A percentile compares a stretch with the other conserved stretches of the same genome.
Evolutionary conservation across 2,329 filamentous ascomycete genomes (phyloP).

Genomic region (Aureobasidium sp.): DNA sequence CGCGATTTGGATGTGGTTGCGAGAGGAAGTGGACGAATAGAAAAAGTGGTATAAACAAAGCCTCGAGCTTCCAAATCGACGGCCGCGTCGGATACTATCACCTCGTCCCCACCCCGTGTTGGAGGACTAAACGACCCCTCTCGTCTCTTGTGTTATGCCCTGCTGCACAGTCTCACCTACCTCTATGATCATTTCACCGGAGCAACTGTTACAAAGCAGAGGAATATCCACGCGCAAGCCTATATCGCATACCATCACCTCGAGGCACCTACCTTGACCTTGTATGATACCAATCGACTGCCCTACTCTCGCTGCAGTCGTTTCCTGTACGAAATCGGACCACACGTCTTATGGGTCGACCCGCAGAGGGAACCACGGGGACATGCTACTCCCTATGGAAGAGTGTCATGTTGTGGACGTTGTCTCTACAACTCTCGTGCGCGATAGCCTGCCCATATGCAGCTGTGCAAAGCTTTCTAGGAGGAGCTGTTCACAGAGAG

Average conservation of each 20-base stretch:
- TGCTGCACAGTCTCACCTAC: neutral
- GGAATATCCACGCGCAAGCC: neutral
- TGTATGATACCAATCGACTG: neutral
- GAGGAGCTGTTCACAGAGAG: too few species aligned
- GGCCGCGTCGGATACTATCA: neutral
- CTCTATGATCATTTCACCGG: neutral
- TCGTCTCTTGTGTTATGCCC: neutral
- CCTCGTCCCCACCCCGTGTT: neutral
- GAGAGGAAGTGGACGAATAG: neutral
- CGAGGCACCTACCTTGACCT: neutral
- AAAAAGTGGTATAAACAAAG: neutral
- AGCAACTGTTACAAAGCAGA: neutral
- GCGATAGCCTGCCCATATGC: too few species aligned
- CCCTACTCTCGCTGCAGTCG: neutral
- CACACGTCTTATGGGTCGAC: neutral
- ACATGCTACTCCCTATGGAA: neutral
- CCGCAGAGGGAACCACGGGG: neutral
- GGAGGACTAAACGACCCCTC: neutral
- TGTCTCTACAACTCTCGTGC: too few species aligned
- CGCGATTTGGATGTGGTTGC: neutral
- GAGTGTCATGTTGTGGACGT: neutral
- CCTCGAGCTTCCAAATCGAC: neutral
- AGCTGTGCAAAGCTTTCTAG: neutral
- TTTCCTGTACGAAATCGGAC: neutral
- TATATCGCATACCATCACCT: neutral